Percentiles rank a stretch among this genome's conserved stretches.
phyloP scores from a whole-genome alignment of 2,329 filamentous ascomycete species.

The Fusarium musae region DNA sequence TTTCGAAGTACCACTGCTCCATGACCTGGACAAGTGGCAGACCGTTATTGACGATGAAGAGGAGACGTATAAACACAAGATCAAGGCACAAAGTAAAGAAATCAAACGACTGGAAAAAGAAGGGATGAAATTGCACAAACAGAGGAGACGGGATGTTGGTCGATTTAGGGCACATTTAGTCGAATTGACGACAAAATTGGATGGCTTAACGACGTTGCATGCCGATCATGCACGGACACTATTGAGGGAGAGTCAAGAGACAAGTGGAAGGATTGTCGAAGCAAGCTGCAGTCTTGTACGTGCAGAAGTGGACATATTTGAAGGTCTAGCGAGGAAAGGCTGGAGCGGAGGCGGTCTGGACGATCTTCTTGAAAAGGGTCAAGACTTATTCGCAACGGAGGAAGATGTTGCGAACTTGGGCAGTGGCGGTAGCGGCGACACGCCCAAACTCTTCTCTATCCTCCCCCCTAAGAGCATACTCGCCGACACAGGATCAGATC shows the following conservation, averaged over 20 bases:
- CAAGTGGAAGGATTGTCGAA: conserved; percentile 70
- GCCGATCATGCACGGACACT: conserved; percentile 69
- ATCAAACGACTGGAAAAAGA: conserved; percentile 74
- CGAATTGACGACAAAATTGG: conserved; percentile 69
- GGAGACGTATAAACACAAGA: conserved; percentile 66
- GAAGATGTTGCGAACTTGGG: conserved; percentile 49
- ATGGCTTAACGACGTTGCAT: conserved; percentile 70
- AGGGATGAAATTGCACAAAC: conserved; percentile 69
- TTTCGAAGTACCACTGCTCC: conserved; percentile 76
- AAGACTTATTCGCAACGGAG: conserved; percentile 67
- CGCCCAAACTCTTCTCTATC: conserved; percentile 70
- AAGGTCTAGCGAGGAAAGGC: conserved; percentile 72
- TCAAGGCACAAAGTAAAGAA: conserved; percentile 66
- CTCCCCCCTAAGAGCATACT: conserved; percentile 72
- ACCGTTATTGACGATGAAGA: conserved; percentile 73
- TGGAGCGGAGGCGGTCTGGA: conserved; percentile 75
- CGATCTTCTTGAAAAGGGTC: conserved; percentile 71
- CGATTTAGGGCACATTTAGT: conserved; percentile 72
- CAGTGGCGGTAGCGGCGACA: conserved; percentile 49
- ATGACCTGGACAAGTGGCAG: conserved; percentile 74
- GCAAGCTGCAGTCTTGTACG: conserved; percentile 73
- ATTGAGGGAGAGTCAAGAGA: conserved; percentile 72
- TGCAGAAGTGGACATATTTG: conserved; percentile 77
- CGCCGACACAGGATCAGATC: conserved; percentile 59
- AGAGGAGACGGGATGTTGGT: conserved; percentile 69